These are phyloP conservation scores for Filosporella fistucella DNA, from an alignment of 495 filamentous ascomycete species.

Conservation along the genomic window DNA sequence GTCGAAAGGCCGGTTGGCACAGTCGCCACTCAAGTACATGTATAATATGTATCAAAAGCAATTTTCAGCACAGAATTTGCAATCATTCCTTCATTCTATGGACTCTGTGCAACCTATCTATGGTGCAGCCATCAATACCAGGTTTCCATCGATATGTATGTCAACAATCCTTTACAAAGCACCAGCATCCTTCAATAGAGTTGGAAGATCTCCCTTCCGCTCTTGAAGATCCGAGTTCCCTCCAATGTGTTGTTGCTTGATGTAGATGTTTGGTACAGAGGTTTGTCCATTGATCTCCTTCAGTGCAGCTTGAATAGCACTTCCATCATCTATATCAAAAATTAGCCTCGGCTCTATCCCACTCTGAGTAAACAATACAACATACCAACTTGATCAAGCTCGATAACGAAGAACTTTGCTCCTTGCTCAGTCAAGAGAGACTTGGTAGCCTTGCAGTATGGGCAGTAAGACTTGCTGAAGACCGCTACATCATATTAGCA, in stretches of 20 bases:
- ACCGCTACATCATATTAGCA: constrained; percentile 52
- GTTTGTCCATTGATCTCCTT: constrained; percentile 73
- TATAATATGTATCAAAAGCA: constrained; percentile 18
- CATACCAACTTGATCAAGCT: constrained; percentile 81
- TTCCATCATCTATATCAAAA: constrained; percentile 65
- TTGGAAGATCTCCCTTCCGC: constrained; percentile 49
- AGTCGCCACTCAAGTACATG: constrained; percentile 64
- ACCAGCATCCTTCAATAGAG: constrained; percentile 60
- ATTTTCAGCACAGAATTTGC: not conserved
- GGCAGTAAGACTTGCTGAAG: constrained; percentile 96
- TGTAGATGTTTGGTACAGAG: constrained; percentile 95
- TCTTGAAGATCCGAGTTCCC: constrained; percentile 92
- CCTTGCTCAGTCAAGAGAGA: constrained; percentile 57
- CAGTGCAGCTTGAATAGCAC: constrained; percentile 79
- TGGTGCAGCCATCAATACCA: not conserved
- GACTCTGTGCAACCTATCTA: no score
- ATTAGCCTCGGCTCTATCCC: constrained; percentile 7
- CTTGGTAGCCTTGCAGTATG: constrained; percentile 87
- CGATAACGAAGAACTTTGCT: constrained; percentile 70
- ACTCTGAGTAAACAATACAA: constrained; percentile 15
- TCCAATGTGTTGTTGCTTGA: constrained; percentile 84
- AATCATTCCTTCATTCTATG: not conserved
- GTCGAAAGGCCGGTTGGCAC: constrained; percentile 88
- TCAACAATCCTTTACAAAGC: constrained; percentile 45
- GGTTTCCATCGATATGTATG: not conserved